Conservation (phyloP, 192 early-diverging fungal species). For the Coemansia sp. region DNA sequence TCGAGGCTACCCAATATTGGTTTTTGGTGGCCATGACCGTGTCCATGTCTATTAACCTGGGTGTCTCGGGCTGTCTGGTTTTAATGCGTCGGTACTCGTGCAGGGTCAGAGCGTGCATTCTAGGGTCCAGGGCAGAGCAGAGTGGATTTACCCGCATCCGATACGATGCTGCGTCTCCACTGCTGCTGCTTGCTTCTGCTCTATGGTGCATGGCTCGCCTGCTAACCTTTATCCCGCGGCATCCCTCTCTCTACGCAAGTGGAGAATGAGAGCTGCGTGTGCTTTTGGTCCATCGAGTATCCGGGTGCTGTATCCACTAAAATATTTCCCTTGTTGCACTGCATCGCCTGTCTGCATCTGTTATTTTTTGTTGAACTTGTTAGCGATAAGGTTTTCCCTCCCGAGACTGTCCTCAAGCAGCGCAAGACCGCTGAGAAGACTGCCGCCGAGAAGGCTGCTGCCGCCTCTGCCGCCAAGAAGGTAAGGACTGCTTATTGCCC, state of each 20-base stretch:
- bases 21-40: too few species aligned
- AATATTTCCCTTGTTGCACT: too few species aligned
- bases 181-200: not conserved
- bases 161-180: too few species aligned
- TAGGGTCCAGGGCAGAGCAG: not conserved
- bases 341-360: not conserved
- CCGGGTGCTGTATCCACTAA: slow-evolving; percentile 25
- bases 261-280: not conserved
- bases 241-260: not conserved
- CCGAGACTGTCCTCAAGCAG: slow-evolving; percentile 88
- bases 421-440: slow-evolving; percentile 73
- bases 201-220: slow-evolving; percentile 44
- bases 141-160: too few species aligned
- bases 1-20: too few species aligned
- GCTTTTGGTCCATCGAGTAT: slow-evolving; percentile 32
- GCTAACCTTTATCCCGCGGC: slow-evolving; percentile 15
- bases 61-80: not conserved
- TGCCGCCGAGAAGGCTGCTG: slow-evolving; percentile 57
- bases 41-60: too few species aligned
- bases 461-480: slow-evolving; percentile 42
- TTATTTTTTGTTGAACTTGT: not conserved
- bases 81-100: slow-evolving; percentile 8
- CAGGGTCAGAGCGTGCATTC: slow-evolving; percentile 7
- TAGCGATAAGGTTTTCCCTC: slow-evolving; percentile 71
- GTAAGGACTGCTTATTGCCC: slow-evolving; percentile 5